Evolutionary conservation across 2,329 filamentous ascomycete species (phyloP), one percentile per base, ranked within the genome.

Genomic region (Ceratocystis huliohia): DNA sequence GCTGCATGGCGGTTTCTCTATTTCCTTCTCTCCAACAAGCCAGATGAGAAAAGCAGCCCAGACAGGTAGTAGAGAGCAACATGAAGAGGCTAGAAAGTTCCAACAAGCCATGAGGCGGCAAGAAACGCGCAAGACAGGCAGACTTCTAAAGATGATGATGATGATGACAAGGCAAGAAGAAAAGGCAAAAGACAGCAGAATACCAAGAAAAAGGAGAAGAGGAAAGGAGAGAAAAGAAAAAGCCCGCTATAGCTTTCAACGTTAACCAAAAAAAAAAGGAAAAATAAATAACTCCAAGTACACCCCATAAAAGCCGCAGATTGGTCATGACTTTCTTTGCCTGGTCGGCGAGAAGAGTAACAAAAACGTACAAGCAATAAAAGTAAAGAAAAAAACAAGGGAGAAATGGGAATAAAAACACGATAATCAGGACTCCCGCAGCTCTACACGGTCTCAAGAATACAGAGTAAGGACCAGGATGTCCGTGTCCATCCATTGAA

Each of bases 261-360:
- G 8, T 62, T 17, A 45, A 62, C 41, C 28, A n/a, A 61, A 8
- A 61, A 59, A 59, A 25, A 15, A 61, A 6, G 25, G 59, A 41
- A 41, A 44, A 25, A 62, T 7, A 46, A 45, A 15, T 25, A 45
- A 45, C 33, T 45, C 37, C 13, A 45, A 28, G n/a, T 17, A 62
- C n/a, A 44, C 61, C 61, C 61, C n/a, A 59, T 48, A 28, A 25
- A 53, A 53, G 48, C 48, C 48, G 33, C 2, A 44, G 37, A 61
- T 22, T 45, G 30, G n/a, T 61, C 30, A 44, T 41, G 59, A 61
- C n/a, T 30, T 61, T 37, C n/a, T 30, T 61, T 37, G 53, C 59
- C 22, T 28, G 13, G 15, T 41, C 28, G 37, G 59, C 59, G 15
- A 59, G 17, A 30, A 59, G 30, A 30, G 17, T 17, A 41, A 44